phyloP scores from a whole-genome alignment of 108 stramenopile genomes.

The Nitzschia inconspicua region DNA sequence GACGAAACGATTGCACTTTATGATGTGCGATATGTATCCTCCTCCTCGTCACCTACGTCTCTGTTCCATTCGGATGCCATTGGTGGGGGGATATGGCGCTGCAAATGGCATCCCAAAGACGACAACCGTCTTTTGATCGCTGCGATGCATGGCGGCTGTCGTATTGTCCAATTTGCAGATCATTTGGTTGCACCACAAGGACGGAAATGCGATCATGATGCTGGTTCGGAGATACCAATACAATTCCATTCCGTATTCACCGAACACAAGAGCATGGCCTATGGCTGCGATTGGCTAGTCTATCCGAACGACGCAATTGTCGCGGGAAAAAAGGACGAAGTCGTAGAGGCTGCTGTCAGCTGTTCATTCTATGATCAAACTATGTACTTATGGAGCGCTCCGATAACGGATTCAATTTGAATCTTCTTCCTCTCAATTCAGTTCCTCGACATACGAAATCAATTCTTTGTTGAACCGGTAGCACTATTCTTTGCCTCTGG shows the following conservation, averaged over 20 bases:
- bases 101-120: conserved; percentile 79
- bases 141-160: conserved; percentile 87
- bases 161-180: conserved; percentile 43
- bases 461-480: too few relatives aligned
- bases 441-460: too few relatives aligned
- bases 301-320: not conserved
- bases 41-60: conserved; percentile 5
- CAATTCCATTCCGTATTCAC: conserved; percentile 52
- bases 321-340: not conserved
- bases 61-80: conserved; percentile 26
- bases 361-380: conserved; percentile 85
- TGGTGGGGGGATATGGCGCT: conserved; percentile 85
- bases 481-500: too few relatives aligned
- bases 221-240: conserved; percentile 1
- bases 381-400: too few relatives aligned
- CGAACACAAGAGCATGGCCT: conserved; percentile 82
- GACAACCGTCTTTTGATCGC: conserved; percentile 54
- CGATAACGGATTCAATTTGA: too few relatives aligned
- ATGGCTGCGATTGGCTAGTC: conserved; percentile 84
- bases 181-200: conserved; percentile 1
- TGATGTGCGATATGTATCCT: conserved; percentile 43
- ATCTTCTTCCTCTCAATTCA: too few relatives aligned
- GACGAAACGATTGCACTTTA: conserved; percentile 73
- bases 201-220: too few relatives aligned
- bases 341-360: conserved; percentile 71